Conservation (phyloP, 2,329 filamentous ascomycete genomes). For the Zelopaecilomyces penicillatus region DNA sequence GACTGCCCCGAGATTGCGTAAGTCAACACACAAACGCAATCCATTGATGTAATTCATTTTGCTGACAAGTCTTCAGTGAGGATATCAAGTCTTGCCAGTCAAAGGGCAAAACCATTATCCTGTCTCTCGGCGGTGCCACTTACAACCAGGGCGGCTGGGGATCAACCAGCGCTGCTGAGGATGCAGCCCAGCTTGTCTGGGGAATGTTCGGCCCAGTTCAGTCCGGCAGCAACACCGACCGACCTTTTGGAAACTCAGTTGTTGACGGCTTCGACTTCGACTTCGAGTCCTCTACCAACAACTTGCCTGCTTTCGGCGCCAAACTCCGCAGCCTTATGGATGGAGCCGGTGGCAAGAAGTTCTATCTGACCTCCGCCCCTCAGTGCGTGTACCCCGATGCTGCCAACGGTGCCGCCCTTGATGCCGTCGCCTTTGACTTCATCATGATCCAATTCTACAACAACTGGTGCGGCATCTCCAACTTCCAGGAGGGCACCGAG, state of each 20-base stretch:
- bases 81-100: slow-evolving; percentile 54
- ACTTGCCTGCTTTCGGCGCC: slow-evolving; percentile 54
- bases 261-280: slow-evolving; percentile 74
- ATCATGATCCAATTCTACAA: slow-evolving; percentile 62
- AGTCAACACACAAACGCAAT: slow-evolving; percentile 16
- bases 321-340: slow-evolving; percentile 49
- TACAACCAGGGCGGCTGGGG: slow-evolving; percentile 61
- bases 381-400: slow-evolving; percentile 60
- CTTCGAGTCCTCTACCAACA: slow-evolving; percentile 52
- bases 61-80: slow-evolving; percentile 21
- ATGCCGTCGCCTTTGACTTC: slow-evolving; percentile 49
- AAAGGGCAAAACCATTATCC: slow-evolving; percentile 58
- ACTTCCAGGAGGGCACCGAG: slow-evolving; percentile 35
- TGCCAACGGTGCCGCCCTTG: slow-evolving; percentile 48
- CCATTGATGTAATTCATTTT: background rate
- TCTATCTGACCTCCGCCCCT: slow-evolving; percentile 56
- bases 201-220: slow-evolving; percentile 56
- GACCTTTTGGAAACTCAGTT: slow-evolving; percentile 58
- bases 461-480: slow-evolving; percentile 54
- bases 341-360: slow-evolving; percentile 44
- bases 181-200: slow-evolving; percentile 58
- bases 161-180: slow-evolving; percentile 40
- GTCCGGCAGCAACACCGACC: slow-evolving; percentile 35
- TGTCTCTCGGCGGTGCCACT: slow-evolving; percentile 64
- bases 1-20: slow-evolving; percentile 59